These are phyloP conservation scores for Tuctoria greenei DNA, from an alignment of 176 grass and related monocot genomes.

Conservation along the genomic window DNA sequence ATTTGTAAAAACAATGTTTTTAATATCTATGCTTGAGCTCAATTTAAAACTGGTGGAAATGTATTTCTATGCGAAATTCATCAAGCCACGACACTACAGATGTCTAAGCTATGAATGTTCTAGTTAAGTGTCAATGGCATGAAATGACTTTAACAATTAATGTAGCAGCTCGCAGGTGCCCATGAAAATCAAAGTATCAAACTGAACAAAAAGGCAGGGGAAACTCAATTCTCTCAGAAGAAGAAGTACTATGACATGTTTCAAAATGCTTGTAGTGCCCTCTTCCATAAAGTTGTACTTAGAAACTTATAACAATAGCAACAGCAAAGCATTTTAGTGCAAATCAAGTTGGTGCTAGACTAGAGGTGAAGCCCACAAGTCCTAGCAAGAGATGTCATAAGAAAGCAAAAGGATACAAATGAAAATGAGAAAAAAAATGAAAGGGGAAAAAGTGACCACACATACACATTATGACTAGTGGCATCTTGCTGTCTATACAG, in stretches of 20 bases:
- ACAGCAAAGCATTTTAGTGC: too few species aligned
- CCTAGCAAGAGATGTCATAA: too few species aligned
- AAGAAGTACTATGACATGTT: neutral
- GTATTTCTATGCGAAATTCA: neutral
- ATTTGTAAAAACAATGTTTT: neutral
- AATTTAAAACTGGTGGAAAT: conserved; percentile 10
- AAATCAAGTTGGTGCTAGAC: too few species aligned
- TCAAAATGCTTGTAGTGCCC: neutral
- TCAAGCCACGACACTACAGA: neutral
- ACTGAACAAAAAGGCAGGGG: neutral
- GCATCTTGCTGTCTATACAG: neutral
- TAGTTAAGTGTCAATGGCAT: neutral
- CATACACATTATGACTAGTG: neutral
- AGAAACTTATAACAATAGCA: neutral
- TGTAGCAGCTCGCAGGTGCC: neutral
- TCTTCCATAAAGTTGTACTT: neutral
- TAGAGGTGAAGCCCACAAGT: too few species aligned
- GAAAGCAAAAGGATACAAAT: too few species aligned
- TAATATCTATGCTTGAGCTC: conserved; percentile 9
- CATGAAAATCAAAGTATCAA: neutral
- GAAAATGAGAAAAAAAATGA: too few species aligned
- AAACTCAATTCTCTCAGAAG: neutral
- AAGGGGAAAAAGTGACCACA: neutral
- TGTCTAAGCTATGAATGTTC: neutral
- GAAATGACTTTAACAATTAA: neutral